These are phyloP conservation scores for Seiridium unicorne DNA, from an alignment of 2,329 filamentous ascomycete species.

Conservation along the genomic window DNA sequence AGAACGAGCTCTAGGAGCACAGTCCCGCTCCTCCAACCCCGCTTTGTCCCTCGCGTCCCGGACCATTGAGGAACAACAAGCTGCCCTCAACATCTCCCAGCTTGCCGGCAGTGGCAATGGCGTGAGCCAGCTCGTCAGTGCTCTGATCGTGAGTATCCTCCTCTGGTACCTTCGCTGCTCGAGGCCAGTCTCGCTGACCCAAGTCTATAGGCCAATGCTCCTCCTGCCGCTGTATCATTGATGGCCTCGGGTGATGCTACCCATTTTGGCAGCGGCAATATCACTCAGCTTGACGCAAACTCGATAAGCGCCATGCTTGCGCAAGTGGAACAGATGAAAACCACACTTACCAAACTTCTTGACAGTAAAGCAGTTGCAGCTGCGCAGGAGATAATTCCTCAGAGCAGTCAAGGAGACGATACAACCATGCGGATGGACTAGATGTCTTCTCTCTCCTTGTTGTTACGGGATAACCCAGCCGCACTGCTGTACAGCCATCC, in stretches of 20 bases:
- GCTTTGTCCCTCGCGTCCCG: constrained; percentile 31
- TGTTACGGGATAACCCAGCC: neutral
- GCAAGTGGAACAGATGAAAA: constrained; percentile 43
- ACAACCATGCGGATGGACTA: constrained; percentile 11
- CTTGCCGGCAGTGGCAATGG: constrained; percentile 50
- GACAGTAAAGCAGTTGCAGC: constrained; percentile 10
- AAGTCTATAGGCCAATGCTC: constrained; percentile 38
- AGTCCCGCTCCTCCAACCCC: constrained; percentile 13
- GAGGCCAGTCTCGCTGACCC: neutral
- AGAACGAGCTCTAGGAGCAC: constrained; percentile 10
- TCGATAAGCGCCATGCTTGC: constrained; percentile 48
- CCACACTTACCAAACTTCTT: constrained; percentile 39
- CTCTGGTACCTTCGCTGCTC: neutral
- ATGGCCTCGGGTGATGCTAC: constrained; percentile 47
- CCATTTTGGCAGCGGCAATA: constrained; percentile 37
- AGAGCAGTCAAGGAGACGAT: constrained; percentile 2
- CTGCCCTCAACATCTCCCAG: constrained; percentile 62
- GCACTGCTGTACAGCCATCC: neutral
- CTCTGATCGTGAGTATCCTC: constrained; percentile 57
- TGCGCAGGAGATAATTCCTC: constrained; percentile 1
- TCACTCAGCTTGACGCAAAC: constrained; percentile 40
- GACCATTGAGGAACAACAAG: constrained; percentile 62
- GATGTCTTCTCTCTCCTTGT: neutral
- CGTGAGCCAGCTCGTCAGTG: constrained; percentile 53
- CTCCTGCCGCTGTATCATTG: constrained; percentile 41